Conservation (phyloP, 192 early-diverging fungal species). For the Pilaira anomala region DNA sequence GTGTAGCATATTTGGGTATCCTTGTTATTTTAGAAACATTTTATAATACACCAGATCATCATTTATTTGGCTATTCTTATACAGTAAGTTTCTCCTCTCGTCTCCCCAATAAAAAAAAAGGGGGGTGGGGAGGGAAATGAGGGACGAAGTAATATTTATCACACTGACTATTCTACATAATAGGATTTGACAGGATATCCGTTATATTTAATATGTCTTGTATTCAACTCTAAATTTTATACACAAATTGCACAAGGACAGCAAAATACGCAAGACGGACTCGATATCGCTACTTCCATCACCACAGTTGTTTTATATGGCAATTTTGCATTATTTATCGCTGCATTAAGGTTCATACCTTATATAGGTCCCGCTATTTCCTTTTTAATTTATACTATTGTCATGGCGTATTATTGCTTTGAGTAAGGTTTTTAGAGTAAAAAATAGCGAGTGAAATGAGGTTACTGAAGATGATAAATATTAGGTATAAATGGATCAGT, state of each 20-base stretch:
- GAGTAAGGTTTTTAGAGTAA: conserved; percentile 26
- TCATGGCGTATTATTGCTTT: conserved; percentile 37
- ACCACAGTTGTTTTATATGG: conserved; percentile 29
- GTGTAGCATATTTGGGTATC: conserved; percentile 26
- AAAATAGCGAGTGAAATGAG: background rate
- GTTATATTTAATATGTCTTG: conserved; percentile 25
- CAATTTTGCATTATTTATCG: conserved; percentile 22
- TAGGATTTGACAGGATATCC: conserved; percentile 34
- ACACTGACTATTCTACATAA: background rate
- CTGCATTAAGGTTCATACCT: conserved; percentile 23
- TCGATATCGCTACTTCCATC: conserved; percentile 16
- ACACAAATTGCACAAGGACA: conserved; percentile 21
- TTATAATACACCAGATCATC: conserved; percentile 25
- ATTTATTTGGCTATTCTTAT: conserved; percentile 30
- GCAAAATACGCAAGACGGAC: background rate
- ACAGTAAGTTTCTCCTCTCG: conserved; percentile 16
- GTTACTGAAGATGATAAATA: background rate
- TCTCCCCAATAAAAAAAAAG: too few species aligned
- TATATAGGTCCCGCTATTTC: conserved; percentile 15
- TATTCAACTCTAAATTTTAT: conserved; percentile 28
- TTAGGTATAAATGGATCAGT: conserved; percentile 32
- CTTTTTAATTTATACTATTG: conserved; percentile 22
- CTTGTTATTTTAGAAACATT: conserved; percentile 29
- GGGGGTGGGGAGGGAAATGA: too few species aligned
- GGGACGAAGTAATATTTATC: background rate